Evolutionary conservation across 129 eudicot genomes (phyloP), one percentile per base, ranked within the genome.

Genomic region (Artemisia tridentata): DNA sequence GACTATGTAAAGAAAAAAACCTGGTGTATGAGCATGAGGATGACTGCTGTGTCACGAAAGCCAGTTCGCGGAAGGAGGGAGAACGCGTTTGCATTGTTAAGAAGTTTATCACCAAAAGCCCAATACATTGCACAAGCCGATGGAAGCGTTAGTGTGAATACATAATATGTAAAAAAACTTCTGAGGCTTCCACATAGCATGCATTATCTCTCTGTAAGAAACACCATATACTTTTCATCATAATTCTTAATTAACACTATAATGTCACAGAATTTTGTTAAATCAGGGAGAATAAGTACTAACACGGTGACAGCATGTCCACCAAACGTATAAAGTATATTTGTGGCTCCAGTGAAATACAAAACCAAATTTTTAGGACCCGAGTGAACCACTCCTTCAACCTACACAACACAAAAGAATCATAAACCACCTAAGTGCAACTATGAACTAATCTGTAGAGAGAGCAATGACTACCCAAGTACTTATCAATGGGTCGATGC

Each of bases 281-380:
- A 47, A 53, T 53, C 25, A 14, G 15, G 46, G 21, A 67, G n/a
- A 11, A 13, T 45, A 62, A 55, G 31, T 7, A 79, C 91, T 85
- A 56, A 88, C 96, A 88, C 96, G 8, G 91, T 88, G 62, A 88
- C 91, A 3, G 96, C 96, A 25, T 88, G 96, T 10, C 96, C 96
- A 3, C 96, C 96, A 54, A 88, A 88, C 29, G 96, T 88, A 54
- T 88, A 86, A 58, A 86, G 88, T 70, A 86, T 84, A 38, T 86
- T 87, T 49, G 93, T 87, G 49, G 93, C 93, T 67, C 93, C 93
- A 1, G 93, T 87, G 68, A 87, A 87, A 65, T 87, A 87, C 45
- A 87, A 77, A 47, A 85, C 89, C 72, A 81, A 51, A 21, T 68
- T 70, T 47, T 45, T 79, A 18, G 96, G 96, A 5, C 85, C 96